A percentile compares a stretch with the other conserved stretches of the same genome.
Evolutionary conservation across 176 grass and related monocot genomes (phyloP).

Genomic region (Carex cristatella): DNA sequence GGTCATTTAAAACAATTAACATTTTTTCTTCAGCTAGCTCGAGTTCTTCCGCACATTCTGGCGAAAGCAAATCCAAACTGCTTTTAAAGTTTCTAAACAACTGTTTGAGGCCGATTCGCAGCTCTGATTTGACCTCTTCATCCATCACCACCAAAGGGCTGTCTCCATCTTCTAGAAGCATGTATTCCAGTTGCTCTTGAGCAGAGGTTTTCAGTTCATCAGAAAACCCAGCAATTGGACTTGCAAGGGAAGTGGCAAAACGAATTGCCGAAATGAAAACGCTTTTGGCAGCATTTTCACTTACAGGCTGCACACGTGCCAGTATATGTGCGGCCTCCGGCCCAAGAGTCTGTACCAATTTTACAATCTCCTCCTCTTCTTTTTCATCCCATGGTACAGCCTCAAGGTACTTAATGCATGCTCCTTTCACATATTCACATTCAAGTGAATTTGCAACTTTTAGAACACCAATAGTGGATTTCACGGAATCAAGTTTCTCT

Average conservation of each 20-base stretch:
- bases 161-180: slow-evolving; percentile 73
- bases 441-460: slow-evolving; percentile 51
- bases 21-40: slow-evolving; percentile 57
- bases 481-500: slow-evolving; percentile 81
- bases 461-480: slow-evolving; percentile 55
- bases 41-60: slow-evolving; percentile 43
- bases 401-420: slow-evolving; percentile 76
- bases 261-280: slow-evolving; percentile 74
- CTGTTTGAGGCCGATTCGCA: slow-evolving; percentile 43
- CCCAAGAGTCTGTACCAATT: slow-evolving; percentile 45
- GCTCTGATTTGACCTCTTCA: slow-evolving; percentile 66
- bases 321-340: slow-evolving; percentile 44
- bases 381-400: slow-evolving; percentile 78
- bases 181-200: slow-evolving; percentile 96
- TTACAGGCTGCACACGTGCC: slow-evolving; percentile 57
- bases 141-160: slow-evolving; percentile 64
- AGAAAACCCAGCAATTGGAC: slow-evolving; percentile 41
- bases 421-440: slow-evolving; percentile 42
- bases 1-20: slow-evolving; percentile 52
- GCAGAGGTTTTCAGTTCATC: slow-evolving; percentile 88
- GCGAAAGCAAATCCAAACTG: slow-evolving; percentile 39
- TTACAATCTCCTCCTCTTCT: slow-evolving; percentile 82
- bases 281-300: slow-evolving; percentile 47
- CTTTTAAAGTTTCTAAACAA: slow-evolving; percentile 42
- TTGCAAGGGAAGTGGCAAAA: slow-evolving; percentile 51